These are phyloP conservation scores for Amylocarpus encephaloides DNA, from an alignment of 2,329 filamentous ascomycete species.

Conservation along the genomic window DNA sequence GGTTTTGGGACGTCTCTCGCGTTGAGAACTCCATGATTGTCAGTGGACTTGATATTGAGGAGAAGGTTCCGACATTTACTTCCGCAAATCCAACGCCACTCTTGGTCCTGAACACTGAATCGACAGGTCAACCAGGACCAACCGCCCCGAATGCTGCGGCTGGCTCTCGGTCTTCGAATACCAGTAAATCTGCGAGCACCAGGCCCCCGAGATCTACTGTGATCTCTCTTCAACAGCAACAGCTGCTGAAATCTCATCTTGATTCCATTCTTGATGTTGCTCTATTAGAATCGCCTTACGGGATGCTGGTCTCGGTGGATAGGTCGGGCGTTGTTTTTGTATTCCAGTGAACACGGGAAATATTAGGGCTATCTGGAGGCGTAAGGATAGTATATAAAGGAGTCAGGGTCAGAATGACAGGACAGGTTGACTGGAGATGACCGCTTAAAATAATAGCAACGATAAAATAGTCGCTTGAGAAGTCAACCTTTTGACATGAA, in stretches of 20 bases:
- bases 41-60: conserved; percentile 67
- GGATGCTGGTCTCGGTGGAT: conserved; percentile 89
- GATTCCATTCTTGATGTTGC: conserved; percentile 84
- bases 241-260: conserved; percentile 77
- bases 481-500: no score
- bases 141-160: conserved; percentile 30
- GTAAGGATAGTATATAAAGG: not conserved
- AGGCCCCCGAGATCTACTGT: conserved; percentile 69
- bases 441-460: not conserved
- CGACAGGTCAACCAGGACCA: conserved; percentile 24
- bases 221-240: conserved; percentile 81
- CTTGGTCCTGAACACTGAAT: conserved; percentile 61
- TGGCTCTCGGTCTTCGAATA: conserved; percentile 25
- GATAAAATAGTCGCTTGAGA: no score
- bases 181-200: conserved; percentile 27
- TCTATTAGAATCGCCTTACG: conserved; percentile 82
- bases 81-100: conserved; percentile 55
- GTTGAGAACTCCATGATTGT: conserved; percentile 74
- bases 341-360: conserved; percentile 38
- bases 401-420: not conserved
- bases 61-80: conserved; percentile 67
- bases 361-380: not conserved
- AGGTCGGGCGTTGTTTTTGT: conserved; percentile 85
- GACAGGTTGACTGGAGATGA: not conserved
- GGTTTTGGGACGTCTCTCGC: conserved; percentile 85